Evolutionary conservation across 257 asterid species (phyloP).

Genomic region (Perilla frutescens): DNA sequence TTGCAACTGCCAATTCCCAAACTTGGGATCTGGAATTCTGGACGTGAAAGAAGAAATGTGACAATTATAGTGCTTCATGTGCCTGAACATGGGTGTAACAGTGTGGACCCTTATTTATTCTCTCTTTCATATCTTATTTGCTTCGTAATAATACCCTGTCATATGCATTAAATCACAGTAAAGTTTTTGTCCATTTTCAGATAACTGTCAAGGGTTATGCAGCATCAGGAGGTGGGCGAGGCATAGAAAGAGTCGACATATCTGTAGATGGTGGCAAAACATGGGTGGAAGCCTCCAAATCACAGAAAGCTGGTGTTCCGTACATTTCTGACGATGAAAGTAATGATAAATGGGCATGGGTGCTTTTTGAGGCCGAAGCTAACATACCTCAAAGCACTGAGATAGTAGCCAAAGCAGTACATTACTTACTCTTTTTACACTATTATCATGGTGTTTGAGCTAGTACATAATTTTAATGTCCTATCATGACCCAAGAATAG

Average conservation of each 20-base stretch:
- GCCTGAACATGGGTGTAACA: background rate
- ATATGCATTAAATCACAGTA: slow-evolving; percentile 20
- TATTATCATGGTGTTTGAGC: background rate
- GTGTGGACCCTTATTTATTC: slow-evolving; percentile 17
- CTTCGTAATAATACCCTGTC: background rate
- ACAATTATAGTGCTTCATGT: background rate
- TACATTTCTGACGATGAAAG: slow-evolving; percentile 64
- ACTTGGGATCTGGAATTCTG: slow-evolving; percentile 8
- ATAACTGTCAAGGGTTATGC: slow-evolving; percentile 88
- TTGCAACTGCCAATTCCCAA: background rate
- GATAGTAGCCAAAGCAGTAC: slow-evolving; percentile 93
- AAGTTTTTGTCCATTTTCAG: slow-evolving; percentile 48
- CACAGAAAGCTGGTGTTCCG: slow-evolving; percentile 69
- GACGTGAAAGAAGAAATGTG: background rate
- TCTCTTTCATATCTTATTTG: background rate
- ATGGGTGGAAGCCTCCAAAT: slow-evolving; percentile 88
- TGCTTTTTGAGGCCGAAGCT: slow-evolving; percentile 84
- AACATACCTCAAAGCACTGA: slow-evolving; percentile 63
- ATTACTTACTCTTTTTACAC: slow-evolving; percentile 34
- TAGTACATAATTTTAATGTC: background rate
- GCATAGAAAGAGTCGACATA: slow-evolving; percentile 92
- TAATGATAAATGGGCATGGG: slow-evolving; percentile 99
- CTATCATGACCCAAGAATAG: slow-evolving; percentile 24
- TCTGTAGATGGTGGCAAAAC: slow-evolving; percentile 90
- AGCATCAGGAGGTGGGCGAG: slow-evolving; percentile 95